Evolutionary conservation across 2,329 filamentous ascomycete species (phyloP).

Genomic region (Neobulgaria alba): DNA sequence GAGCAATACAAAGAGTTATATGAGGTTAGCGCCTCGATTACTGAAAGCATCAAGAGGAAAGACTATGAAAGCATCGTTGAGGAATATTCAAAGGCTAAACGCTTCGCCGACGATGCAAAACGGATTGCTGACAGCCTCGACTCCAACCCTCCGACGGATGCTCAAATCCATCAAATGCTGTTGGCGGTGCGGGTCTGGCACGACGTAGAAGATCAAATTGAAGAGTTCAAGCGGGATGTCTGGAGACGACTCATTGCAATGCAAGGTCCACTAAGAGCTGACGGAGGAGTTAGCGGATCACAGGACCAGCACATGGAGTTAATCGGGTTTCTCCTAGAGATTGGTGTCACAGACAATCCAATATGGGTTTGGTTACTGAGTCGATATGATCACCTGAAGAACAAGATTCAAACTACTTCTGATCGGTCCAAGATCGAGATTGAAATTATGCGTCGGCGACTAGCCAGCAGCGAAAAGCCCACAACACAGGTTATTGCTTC

Average conservation of each 20-base stretch:
- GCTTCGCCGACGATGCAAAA: constrained; percentile 70
- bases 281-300: constrained; percentile 27
- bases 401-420: constrained; percentile 69
- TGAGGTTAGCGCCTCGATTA: constrained; percentile 67
- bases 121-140: constrained; percentile 51
- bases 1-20: constrained; percentile 76
- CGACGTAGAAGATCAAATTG: constrained; percentile 81
- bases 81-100: constrained; percentile 75
- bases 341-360: constrained; percentile 91
- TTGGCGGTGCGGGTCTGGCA: constrained; percentile 91
- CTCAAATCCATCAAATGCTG: constrained; percentile 77
- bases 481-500: constrained; percentile 59
- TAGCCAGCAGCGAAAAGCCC: constrained; percentile 68
- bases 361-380: constrained; percentile 95
- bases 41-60: constrained; percentile 79
- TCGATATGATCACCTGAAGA: constrained; percentile 80
- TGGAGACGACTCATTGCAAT: constrained; percentile 73
- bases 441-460: constrained; percentile 74
- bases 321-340: constrained; percentile 79
- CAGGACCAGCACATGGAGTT: constrained; percentile 87
- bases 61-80: constrained; percentile 86
- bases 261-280: constrained; percentile 41
- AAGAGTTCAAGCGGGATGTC: constrained; percentile 77
- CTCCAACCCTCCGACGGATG: constrained; percentile 57
- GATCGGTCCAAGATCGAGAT: constrained; percentile 89